A percentile compares a stretch with the other conserved stretches of the same genome.
phyloP scores from a whole-genome alignment of 345 rosid species.

The Heritiera fomes region DNA sequence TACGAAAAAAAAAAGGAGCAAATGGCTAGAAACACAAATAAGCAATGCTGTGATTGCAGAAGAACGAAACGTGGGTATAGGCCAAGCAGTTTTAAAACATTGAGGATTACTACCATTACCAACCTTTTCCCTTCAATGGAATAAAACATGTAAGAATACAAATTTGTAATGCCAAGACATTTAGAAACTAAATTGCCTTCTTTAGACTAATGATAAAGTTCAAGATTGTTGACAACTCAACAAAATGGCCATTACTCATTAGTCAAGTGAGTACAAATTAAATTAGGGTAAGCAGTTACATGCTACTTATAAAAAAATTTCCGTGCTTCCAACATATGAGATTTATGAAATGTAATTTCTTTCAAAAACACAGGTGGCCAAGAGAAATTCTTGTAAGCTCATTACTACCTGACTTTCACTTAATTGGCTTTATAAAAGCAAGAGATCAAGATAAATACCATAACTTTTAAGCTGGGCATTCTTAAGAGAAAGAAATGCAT shows the following conservation, averaged over 20 bases:
- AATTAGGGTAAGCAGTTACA: background rate
- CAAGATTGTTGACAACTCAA: background rate
- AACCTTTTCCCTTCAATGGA: background rate
- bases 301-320: background rate
- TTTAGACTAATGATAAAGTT: slow-evolving; percentile 4
- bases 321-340: background rate
- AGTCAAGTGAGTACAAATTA: background rate
- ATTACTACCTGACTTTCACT: background rate
- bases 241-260: background rate
- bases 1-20: too few relatives aligned
- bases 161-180: background rate
- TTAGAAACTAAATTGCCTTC: background rate
- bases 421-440: slow-evolving; percentile 1
- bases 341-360: background rate
- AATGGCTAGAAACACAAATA: background rate
- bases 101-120: background rate
- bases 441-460: background rate
- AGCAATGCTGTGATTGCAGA: background rate
- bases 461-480: too few relatives aligned
- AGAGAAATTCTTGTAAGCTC: background rate
- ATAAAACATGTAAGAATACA: background rate
- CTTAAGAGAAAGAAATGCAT: too few relatives aligned
- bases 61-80: background rate
- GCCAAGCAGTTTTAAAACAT: background rate
- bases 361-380: background rate